Percentiles rank a stretch among this genome's conserved stretches.
These are phyloP conservation scores for Bipolaris victoriae DNA, from an alignment of 2,329 filamentous ascomycete genomes.

Conservation along the genomic window DNA sequence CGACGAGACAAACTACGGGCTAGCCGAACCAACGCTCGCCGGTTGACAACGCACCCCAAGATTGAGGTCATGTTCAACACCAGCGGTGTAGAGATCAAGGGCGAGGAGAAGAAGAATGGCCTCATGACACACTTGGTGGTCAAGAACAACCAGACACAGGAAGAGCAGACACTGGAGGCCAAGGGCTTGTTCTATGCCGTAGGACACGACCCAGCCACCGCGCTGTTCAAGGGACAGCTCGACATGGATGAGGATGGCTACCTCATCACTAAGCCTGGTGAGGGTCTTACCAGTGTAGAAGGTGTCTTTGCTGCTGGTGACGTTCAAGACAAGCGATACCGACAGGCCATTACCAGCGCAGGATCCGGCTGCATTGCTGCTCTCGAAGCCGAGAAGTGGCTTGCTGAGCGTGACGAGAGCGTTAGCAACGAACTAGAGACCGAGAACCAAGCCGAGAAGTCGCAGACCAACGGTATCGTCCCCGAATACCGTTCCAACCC, in stretches of 20 bases:
- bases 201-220: constrained; percentile 91
- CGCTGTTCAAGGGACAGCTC: constrained; percentile 88
- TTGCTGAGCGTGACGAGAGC: constrained; percentile 74
- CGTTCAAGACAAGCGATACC: constrained; percentile 97
- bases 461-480: constrained; percentile 59
- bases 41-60: constrained; percentile 83
- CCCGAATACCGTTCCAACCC: constrained; percentile 70
- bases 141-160: constrained; percentile 76
- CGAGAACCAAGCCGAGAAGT: constrained; percentile 58
- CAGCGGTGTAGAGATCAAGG: constrained; percentile 80
- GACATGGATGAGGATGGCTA: constrained; percentile 90
- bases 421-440: constrained; percentile 55
- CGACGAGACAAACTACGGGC: constrained; percentile 85
- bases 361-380: constrained; percentile 95
- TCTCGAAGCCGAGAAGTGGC: constrained; percentile 92
- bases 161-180: constrained; percentile 82
- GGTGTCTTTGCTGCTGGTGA: constrained; percentile 97
- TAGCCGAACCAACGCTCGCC: constrained; percentile 88
- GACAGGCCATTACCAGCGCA: constrained; percentile 96
- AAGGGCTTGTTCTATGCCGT: constrained; percentile 97
- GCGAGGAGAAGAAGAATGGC: constrained; percentile 73
- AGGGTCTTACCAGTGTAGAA: constrained; percentile 82
- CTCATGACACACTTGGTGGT: constrained; percentile 89
- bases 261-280: constrained; percentile 85
- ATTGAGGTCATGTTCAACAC: constrained; percentile 88